Evolutionary conservation across 495 filamentous ascomycete genomes (phyloP), one percentile per base, ranked within the genome.

Genomic region (Aspergillus cristatus): DNA sequence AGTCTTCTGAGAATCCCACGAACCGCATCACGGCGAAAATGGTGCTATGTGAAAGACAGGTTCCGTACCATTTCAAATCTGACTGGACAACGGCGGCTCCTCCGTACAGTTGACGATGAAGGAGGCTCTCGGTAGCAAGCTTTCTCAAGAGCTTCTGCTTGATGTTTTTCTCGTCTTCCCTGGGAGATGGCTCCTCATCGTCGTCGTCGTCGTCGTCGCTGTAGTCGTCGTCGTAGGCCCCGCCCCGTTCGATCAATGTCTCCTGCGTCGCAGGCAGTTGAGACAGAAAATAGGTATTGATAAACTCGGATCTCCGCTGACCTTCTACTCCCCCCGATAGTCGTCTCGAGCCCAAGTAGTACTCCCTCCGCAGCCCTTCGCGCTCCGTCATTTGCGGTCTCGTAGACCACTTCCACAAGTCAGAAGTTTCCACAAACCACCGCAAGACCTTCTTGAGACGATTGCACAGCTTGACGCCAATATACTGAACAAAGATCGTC

Each of bases 401-500:
- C 1, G 47, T 37, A 1, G 49, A 37, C 18, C 63, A 64, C 26
- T 68, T 55, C 68, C 69, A 75, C 18, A 67, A 69, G 1, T 52
- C 53, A 1, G 55, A 35, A 2, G 44, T 48, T 10, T 50, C 42
- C n/a, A 60, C 63, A 31, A 79, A 71, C 0, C 25, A 14, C 2
- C 40, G 52, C 34, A 79, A 63, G 3, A 48, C 42, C 2, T 26
- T 7, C 42, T 75, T 79, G 38, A 79, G 55, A 36, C 69, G 57
- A 3, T 67, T 61, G 6, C 67, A 71, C 58, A 71, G 70, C 30
- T 70, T 71, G 0, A 73, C 51, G 11, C 74, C 75, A 41, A 81
- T 69, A 42, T 68, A 74, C 34, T 80, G 70, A 5, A 76, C 55
- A 38, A 81, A 75, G n/a, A 81, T 67, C 2, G 75, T 72, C 46